A percentile compares a stretch with the other conserved stretches of the same genome.
Evolutionary conservation across 1,284 basidiomycete genomes (phyloP).

Genomic region (Tilletiopsis washingtonensis): DNA sequence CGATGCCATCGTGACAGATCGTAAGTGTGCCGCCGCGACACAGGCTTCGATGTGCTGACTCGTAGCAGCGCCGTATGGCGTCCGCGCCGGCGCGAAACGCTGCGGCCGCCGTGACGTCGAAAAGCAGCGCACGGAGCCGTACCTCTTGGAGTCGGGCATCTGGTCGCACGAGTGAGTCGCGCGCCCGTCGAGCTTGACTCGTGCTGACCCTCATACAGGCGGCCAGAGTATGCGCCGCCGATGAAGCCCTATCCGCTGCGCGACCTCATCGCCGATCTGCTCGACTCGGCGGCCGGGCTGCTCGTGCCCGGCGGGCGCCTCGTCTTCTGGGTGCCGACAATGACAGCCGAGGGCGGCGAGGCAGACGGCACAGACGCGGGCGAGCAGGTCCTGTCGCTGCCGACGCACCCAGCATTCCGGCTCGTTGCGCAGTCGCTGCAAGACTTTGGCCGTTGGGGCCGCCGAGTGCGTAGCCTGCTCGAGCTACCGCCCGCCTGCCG

Average conservation of each 20-base stretch:
- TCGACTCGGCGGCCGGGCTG: slow-evolving; percentile 72
- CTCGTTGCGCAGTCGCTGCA: slow-evolving; percentile 82
- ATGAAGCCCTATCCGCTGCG: slow-evolving; percentile 90
- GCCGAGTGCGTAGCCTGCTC: slow-evolving; percentile 49
- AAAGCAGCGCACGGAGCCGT: slow-evolving; percentile 43
- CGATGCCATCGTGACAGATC: slow-evolving; percentile 65
- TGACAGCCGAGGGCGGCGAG: slow-evolving; percentile 33
- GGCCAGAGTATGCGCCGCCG: slow-evolving; percentile 56
- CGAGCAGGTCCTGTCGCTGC: slow-evolving; percentile 63
- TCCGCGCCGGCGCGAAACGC: slow-evolving; percentile 90
- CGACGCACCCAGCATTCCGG: slow-evolving; percentile 71
- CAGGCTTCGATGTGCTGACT: too few relatives aligned
- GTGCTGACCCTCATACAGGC: too few relatives aligned
- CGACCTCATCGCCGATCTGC: slow-evolving; percentile 69
- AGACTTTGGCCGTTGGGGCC: slow-evolving; percentile 90
- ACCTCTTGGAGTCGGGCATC: slow-evolving; percentile 41
- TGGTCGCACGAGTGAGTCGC: slow-evolving; percentile 41
- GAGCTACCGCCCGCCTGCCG: too few relatives aligned
- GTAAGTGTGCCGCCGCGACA: too few relatives aligned
- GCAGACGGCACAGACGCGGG: slow-evolving; percentile 75
- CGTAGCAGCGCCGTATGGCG: slow-evolving; percentile 77
- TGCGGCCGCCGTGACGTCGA: slow-evolving; percentile 60
- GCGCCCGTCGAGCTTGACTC: too few relatives aligned
- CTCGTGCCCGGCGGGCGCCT: slow-evolving; percentile 78
- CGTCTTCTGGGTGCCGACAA: slow-evolving; percentile 62